Percentiles rank a stretch among this genome's conserved stretches.
Conservation (phyloP, 2,329 filamentous ascomycete genomes). For the Monascus ruber region DNA sequence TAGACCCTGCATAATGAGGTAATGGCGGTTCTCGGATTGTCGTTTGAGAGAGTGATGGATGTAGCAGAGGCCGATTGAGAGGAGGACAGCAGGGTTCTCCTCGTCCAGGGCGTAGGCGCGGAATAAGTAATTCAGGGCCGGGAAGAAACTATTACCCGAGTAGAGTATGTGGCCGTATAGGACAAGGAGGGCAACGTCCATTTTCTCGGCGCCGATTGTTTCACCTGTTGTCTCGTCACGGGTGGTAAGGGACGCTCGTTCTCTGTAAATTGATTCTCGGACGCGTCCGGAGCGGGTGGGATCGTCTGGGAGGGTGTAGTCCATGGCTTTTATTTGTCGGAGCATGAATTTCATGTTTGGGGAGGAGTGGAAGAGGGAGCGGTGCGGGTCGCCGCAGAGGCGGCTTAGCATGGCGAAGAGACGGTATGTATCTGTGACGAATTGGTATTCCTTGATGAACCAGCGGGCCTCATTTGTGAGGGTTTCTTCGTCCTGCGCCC, state of each 20-base stretch:
- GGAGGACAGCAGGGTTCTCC: constrained; percentile 63
- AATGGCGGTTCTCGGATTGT: constrained; percentile 81
- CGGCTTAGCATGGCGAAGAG: constrained; percentile 70
- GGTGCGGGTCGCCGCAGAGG: constrained; percentile 55
- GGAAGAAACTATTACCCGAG: constrained; percentile 69
- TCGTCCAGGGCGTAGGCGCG: constrained; percentile 63
- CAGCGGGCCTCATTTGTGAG: constrained; percentile 65
- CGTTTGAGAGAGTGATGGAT: constrained; percentile 83
- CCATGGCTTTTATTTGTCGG: constrained; percentile 82
- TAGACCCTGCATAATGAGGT: constrained; percentile 73
- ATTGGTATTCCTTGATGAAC: constrained; percentile 73
- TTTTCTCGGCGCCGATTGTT: constrained; percentile 30
- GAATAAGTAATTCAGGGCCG: constrained; percentile 79
- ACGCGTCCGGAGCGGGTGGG: constrained; percentile 18
- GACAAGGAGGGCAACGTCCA: constrained; percentile 73
- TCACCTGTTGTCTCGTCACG: constrained; percentile 25
- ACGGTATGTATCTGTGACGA: constrained; percentile 70
- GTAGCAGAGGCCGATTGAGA: constrained; percentile 74
- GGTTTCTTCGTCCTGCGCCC: constrained; percentile 65
- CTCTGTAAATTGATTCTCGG: constrained; percentile 33
- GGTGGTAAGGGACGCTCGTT: constrained; percentile 30
- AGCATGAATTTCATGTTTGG: constrained; percentile 84
- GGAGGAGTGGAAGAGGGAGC: constrained; percentile 59
- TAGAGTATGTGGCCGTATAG: constrained; percentile 86
- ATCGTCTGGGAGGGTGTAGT: constrained; percentile 51